Base-by-base conservation (phyloP, 1,139 yeast species). In the Saccharomyces hybrid region DNA sequence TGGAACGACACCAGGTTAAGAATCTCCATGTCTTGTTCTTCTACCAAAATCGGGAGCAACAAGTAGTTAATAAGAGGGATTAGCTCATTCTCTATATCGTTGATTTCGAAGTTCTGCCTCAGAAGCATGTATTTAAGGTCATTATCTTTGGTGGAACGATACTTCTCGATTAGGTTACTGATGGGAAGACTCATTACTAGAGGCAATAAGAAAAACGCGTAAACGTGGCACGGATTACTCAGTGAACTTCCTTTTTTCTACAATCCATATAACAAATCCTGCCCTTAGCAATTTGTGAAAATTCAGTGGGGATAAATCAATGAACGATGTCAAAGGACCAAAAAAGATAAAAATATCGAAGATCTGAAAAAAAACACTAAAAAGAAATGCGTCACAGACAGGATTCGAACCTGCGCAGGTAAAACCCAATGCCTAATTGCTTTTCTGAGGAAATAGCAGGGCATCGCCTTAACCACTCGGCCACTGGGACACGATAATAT, bases 391-490 rank as follows among this genome's bases (percentile, higher is more conserved):
- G 81, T 76, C 78, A 78, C 80, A 77, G 81, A 78, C 81, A 78
- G 81, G 82, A 78, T 78, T 78, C 82, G 81, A 78, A 78, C 81
- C 81, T 78, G 81, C 81, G 81, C 74, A 78, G 80, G 81, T 71
- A 77, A 72, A 77, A 74, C 80, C 79, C 79, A 77, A 76, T 74
- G 78, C 78, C 78, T 75, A 59, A 54, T 60, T 60, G 68, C 70
- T 62, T 54, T 64, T 62, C 61, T 58, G 55, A 55, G 60, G 64
- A 66, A 63, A 68, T 81, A 82, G 86, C 86, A 82, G 88, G 87
- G 87, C 84, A 81, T 81, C 88, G 86, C 88, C 87, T 83, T 83
- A 83, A 83, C 88, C 88, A 82, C 88, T 83, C 88, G 87, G 87
- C 86, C 87, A 83, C 86, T 80, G 86, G 76, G 74, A 77, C 82